Evolutionary conservation across 2,329 filamentous ascomycete species (phyloP).

Genomic region (Amauroascus niger): DNA sequence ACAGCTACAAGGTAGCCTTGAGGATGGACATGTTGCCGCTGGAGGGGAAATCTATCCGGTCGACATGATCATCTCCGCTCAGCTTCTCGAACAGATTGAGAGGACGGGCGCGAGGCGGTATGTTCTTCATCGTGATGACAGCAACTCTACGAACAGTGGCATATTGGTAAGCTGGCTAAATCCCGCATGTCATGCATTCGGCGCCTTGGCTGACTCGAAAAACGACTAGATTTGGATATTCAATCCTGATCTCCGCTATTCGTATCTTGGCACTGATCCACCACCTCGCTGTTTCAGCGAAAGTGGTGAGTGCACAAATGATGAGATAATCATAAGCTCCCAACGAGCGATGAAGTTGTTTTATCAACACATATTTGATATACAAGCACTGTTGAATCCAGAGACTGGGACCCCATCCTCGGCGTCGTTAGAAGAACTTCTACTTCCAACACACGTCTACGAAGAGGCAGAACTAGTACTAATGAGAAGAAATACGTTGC

Average conservation of each 20-base stretch:
- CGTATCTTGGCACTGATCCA: constrained; percentile 22
- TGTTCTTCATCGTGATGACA: constrained; percentile 35
- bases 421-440: constrained; percentile 43
- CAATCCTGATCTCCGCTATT: constrained; percentile 50
- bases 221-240: constrained; percentile 48
- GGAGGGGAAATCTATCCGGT: constrained; percentile 27
- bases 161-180: constrained; percentile 29
- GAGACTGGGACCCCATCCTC: constrained; percentile 31
- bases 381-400: constrained; percentile 29
- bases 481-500: constrained; percentile 32
- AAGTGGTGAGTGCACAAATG: background rate
- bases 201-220: background rate
- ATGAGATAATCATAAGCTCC: constrained; percentile 20
- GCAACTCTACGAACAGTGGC: constrained; percentile 20
- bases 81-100: constrained; percentile 48
- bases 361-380: constrained; percentile 35
- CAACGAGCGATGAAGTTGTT: constrained; percentile 50
- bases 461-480: constrained; percentile 31
- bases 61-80: constrained; percentile 42
- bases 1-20: background rate
- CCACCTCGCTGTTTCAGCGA: constrained; percentile 25
- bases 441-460: constrained; percentile 32
- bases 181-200: background rate
- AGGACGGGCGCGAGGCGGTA: constrained; percentile 49
- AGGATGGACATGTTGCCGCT: constrained; percentile 21